Base-by-base conservation (phyloP, 2,329 filamentous ascomycete genomes). In the Cercospora nicotianae region DNA sequence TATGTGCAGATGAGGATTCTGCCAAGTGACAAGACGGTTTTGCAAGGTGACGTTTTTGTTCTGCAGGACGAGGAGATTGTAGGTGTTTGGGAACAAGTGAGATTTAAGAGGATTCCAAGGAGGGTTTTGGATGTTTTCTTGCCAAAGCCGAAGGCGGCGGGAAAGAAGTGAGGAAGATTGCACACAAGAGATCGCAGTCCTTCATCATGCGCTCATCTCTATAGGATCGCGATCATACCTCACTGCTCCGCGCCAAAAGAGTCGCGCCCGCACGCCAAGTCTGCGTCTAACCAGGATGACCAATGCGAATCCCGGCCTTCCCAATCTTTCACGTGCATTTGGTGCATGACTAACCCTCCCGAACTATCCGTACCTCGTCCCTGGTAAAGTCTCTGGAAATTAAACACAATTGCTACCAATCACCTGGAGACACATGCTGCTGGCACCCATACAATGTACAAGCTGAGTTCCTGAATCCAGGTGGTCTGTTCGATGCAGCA, bases 71-170 rank as follows among this genome's bases (percentile, higher is more conserved):
- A 71, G 6, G 69, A 70, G 39, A 74, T 79, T 48, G 75, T 78
- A 45, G 74, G 71, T 2, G 70, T 76, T 10, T 76, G 77, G 72
- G 74, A 77, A 67, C 73, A 72, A 4, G 72, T 77, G 57, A 70
- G 69, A 66, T 76, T 78, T 64, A 76, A 87, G 76, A 82, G 84
- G 68, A 88, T 90, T 60, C 87, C 88, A 36, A 86, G 88, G 72
- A 85, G 86, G 73, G 81, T 88, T 20, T 81, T 90, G 69, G 87
- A 89, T 79, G 83, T 88, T 71, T 84, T 91, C 74, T 80, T 91
- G 69, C 88, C 89, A 61, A 87, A 87, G 2, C 82, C 84, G 58
- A 85, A 85, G 64, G 13, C 23, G 48, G 18, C 13, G 10, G 23
- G 33, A 5, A 42, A 42, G 36, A 42, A 42, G 36, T 42, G 45